A percentile compares a stretch with the other conserved stretches of the same genome.
Conservation (phyloP, 495 filamentous ascomycete genomes). For the Ascodesmis nigricans region DNA sequence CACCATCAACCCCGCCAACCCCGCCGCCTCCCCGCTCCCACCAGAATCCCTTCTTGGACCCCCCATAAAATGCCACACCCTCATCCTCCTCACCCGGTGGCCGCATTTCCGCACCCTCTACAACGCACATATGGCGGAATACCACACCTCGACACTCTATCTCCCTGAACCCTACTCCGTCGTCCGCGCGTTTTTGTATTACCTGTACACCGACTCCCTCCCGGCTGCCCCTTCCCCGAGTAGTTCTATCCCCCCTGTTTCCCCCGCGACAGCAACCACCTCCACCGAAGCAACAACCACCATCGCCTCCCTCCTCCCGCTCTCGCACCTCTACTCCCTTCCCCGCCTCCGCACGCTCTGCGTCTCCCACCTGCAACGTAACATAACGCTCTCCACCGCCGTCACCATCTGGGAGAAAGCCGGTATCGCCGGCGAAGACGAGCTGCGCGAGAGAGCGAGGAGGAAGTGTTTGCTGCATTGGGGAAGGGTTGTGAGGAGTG, state of each 20-base stretch:
- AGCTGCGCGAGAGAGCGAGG: conserved; percentile 70
- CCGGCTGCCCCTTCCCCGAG: conserved; percentile 35
- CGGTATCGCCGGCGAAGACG: conserved; percentile 70
- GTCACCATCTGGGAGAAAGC: conserved; percentile 94
- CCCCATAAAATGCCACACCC: conserved; percentile 82
- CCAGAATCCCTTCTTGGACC: conserved; percentile 25
- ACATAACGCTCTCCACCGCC: conserved; percentile 82
- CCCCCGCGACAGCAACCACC: no score
- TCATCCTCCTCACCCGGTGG: conserved; percentile 87
- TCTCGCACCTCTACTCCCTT: conserved; percentile 95
- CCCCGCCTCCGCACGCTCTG: conserved; percentile 74
- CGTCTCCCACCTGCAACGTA: conserved; percentile 63
- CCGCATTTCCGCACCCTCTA: conserved; percentile 86
- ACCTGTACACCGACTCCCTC: conserved; percentile 90
- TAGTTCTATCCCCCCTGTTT: no score
- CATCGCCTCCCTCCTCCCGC: conserved; percentile 86
- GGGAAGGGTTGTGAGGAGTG: conserved; percentile 80
- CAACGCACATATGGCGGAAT: conserved; percentile 84
- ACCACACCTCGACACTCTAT: conserved; percentile 89
- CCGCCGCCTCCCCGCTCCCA: conserved; percentile 5
- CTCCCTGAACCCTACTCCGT: conserved; percentile 90
- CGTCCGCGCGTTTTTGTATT: conserved; percentile 85
- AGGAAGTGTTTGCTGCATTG: conserved; percentile 78
- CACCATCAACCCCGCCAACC: not conserved
- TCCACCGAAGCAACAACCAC: no score